Evolutionary conservation across 106 monocot species (phyloP).

Genomic region (Dendrobium nobile): DNA sequence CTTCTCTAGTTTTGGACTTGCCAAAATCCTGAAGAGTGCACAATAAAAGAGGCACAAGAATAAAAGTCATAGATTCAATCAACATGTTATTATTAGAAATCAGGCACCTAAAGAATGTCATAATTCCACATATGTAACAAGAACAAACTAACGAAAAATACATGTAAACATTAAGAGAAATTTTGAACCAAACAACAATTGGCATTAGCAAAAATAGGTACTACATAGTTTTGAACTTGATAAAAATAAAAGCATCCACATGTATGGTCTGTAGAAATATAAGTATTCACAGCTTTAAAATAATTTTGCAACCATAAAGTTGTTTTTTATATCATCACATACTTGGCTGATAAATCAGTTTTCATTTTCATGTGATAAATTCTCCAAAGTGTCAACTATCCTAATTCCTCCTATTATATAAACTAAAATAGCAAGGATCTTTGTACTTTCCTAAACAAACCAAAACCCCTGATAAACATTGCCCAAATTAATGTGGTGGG

Average conservation of each 20-base stretch:
- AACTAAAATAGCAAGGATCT: not conserved
- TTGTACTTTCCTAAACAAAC: not conserved
- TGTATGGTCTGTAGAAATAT: too few species aligned
- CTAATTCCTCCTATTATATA: not conserved
- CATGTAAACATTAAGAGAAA: not conserved
- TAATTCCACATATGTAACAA: not conserved
- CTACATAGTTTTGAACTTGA: not conserved
- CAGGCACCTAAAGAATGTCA: not conserved
- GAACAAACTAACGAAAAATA: not conserved
- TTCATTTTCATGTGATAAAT: not conserved
- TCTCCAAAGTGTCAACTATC: not conserved
- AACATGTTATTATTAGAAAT: not conserved
- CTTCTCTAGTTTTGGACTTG: conserved; percentile 75
- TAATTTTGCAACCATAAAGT: not conserved
- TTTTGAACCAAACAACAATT: not conserved
- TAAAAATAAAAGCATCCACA: not conserved
- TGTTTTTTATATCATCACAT: not conserved
- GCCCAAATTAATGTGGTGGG: not conserved
- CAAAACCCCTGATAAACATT: not conserved
- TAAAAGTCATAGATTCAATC: not conserved
- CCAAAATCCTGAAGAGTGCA: conserved; percentile 29
- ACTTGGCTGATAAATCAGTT: not conserved
- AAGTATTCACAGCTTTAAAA: not conserved
- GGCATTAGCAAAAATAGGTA: not conserved
- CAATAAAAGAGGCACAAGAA: not conserved